Evolutionary conservation across 495 filamentous ascomycete genomes (phyloP).

Genomic region (Diplogelasinospora grovesii): DNA sequence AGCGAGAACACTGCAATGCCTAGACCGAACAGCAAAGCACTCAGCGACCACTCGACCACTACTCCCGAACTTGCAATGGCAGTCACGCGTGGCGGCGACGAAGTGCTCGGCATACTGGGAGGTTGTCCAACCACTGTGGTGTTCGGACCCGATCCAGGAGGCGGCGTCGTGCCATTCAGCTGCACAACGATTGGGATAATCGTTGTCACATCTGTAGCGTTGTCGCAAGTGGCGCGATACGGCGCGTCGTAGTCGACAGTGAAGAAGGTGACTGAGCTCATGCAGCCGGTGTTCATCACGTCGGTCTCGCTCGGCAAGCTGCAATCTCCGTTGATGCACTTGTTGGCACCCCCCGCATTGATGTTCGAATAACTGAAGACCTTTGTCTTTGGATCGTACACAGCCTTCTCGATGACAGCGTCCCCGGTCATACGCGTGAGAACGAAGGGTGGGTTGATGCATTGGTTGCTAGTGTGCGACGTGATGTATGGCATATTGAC

Average conservation of each 20-base stretch:
- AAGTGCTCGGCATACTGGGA: slow-evolving; percentile 1
- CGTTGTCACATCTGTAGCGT: slow-evolving; percentile 7
- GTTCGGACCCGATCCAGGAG: slow-evolving; percentile 4
- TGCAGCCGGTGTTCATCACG: slow-evolving; percentile 18
- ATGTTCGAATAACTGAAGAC: slow-evolving; percentile 19
- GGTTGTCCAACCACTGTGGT: slow-evolving; percentile 4
- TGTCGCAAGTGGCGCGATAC: slow-evolving; percentile 6
- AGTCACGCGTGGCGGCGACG: not conserved
- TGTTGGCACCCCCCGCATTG: slow-evolving; percentile 10
- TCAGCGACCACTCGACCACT: not conserved
- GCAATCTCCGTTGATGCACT: slow-evolving; percentile 31
- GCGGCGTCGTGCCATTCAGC: slow-evolving; percentile 4
- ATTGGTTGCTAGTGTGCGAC: slow-evolving; percentile 15
- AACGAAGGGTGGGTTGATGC: slow-evolving; percentile 31
- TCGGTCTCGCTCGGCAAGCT: slow-evolving; percentile 26
- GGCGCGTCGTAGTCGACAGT: slow-evolving; percentile 32
- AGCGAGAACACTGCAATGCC: not conserved
- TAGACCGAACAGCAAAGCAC: not conserved
- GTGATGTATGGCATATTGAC: slow-evolving; percentile 33
- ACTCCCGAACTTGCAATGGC: slow-evolving; percentile 3
- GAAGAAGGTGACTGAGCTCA: slow-evolving; percentile 28
- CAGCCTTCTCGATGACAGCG: slow-evolving; percentile 15
- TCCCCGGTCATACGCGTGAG: slow-evolving; percentile 25
- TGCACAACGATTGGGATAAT: slow-evolving; percentile 10
- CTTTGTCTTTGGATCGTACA: slow-evolving; percentile 24